These are phyloP conservation scores for Tephrocybe sp. DNA, from an alignment of 768 basidiomycete genomes.

Conservation along the genomic window DNA sequence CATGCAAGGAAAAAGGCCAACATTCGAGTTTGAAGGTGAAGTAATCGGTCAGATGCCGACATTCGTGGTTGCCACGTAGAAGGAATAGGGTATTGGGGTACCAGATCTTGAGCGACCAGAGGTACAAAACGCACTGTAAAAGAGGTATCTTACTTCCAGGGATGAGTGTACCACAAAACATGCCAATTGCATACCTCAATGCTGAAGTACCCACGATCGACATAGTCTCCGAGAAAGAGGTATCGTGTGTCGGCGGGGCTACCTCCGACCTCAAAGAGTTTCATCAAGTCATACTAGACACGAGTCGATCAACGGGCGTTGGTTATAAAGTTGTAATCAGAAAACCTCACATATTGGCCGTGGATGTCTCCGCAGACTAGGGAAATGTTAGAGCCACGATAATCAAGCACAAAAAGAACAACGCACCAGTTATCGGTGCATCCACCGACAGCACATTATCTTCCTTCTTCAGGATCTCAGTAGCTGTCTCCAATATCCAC, in stretches of 20 bases:
- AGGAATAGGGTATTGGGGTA: conserved; percentile 97
- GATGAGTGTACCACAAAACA: conserved; percentile 5
- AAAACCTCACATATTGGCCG: conserved; percentile 88
- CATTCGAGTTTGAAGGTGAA: conserved; percentile 99
- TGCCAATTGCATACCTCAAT: conserved; percentile 61
- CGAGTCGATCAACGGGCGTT: conserved; percentile 6
- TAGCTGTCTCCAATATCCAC: conserved; percentile 88
- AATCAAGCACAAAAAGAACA: conserved; percentile 6
- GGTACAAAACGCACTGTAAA: conserved; percentile 88
- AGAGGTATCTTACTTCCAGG: not conserved
- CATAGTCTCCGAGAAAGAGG: conserved; percentile 91
- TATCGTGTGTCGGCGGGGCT: conserved; percentile 93
- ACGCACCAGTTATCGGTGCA: conserved; percentile 92
- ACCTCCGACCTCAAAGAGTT: conserved; percentile 91
- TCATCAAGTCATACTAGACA: conserved; percentile 86
- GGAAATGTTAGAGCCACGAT: not conserved
- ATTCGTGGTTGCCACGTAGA: conserved; percentile 97
- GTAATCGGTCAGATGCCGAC: conserved; percentile 96
- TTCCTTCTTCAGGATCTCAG: conserved; percentile 78
- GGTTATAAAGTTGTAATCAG: not conserved
- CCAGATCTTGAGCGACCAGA: conserved; percentile 99
- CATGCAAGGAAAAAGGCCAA: conserved; percentile 38
- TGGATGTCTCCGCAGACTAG: conserved; percentile 97
- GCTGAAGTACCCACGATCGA: conserved; percentile 91
- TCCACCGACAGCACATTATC: conserved; percentile 92